A percentile compares a stretch with the other conserved stretches of the same genome.
Conservation (phyloP, 257 asterid genomes). For the Plantago elongata region DNA sequence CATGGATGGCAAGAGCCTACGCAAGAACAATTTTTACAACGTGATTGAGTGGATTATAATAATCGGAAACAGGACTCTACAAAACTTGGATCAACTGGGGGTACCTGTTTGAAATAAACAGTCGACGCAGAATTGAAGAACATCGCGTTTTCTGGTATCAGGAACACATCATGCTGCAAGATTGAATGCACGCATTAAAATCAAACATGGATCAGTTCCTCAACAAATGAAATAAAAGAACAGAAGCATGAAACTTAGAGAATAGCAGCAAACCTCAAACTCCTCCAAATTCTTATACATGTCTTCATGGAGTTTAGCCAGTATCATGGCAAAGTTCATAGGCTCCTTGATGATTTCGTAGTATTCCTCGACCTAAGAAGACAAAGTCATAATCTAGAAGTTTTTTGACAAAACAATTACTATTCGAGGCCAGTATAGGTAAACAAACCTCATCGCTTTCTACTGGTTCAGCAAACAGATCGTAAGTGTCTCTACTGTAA, state of each 20-base stretch:
- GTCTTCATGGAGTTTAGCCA: constrained; percentile 93
- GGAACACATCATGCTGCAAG: constrained; percentile 78
- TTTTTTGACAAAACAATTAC: not conserved
- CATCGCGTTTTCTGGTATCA: constrained; percentile 89
- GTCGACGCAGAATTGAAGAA: constrained; percentile 72
- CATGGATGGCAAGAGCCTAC: constrained; percentile 77
- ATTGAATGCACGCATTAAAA: not conserved
- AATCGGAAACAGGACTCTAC: not conserved
- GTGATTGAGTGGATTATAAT: not conserved
- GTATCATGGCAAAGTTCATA: constrained; percentile 95
- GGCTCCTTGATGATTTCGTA: constrained; percentile 70
- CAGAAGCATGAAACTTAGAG: not conserved
- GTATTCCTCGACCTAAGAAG: constrained; percentile 43
- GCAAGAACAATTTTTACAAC: not conserved
- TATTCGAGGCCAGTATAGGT: not conserved
- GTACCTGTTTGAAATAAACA: constrained; percentile 68
- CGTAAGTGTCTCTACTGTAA: constrained; percentile 66
- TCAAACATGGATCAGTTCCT: not conserved
- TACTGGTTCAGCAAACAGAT: constrained; percentile 86
- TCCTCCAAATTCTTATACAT: constrained; percentile 65
- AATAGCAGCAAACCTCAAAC: constrained; percentile 52
- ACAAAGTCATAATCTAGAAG: not conserved
- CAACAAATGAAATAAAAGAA: not conserved
- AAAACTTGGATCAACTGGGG: not conserved
- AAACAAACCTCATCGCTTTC: constrained; percentile 59